Evolutionary conservation across 257 asterid genomes (phyloP), one percentile per base, ranked within the genome.

Genomic region (Capsicum rhomboideum): DNA sequence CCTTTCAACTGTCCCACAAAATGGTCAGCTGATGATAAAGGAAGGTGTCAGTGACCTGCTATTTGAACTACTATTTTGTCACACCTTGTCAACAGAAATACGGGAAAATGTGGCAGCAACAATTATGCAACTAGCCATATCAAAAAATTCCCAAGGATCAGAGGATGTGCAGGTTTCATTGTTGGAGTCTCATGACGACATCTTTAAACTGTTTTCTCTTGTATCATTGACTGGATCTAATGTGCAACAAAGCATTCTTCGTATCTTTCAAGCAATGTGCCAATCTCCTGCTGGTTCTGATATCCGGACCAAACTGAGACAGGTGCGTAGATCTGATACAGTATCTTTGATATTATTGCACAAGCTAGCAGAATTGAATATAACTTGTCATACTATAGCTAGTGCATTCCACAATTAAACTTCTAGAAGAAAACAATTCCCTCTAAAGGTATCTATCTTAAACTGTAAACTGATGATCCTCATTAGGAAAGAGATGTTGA

Each of bases 121-220:
- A 8, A 68, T 90, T 68, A 88, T 86, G 92, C 87, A 88, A 64
- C 84, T 90, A 63, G 86, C 91, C 8, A 46, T 84, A 58, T 82
- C 91, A 6, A 85, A 81, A 34, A 86, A 85, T 66, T 84, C 87
- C 26, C 77, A 83, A 42, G 87, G 83, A 78, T 89, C 89, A 49
- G 74, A 85, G 50, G 82, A 53, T 74, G 83, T 67, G 34, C 85
- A 68, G 82, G 84, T 82, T 82, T 77, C 83, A 66, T 82, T 90
- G 81, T 78, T 90, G 84, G 87, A 85, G 82, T 83, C 86, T 13
- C 86, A 84, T 54, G 92, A 90, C 10, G 90, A 90, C 13, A 58
- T 90, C 86, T 90, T 85, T 80, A 85, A 87, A 78, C 85, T 90
- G 10, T 90, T 90, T 29, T 90, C 92, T 75, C 92, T 90, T 40